A percentile compares a stretch with the other conserved stretches of the same genome.
Conservation (phyloP, 1,139 yeast genomes). For the Magnusiomyces fungicola region DNA sequence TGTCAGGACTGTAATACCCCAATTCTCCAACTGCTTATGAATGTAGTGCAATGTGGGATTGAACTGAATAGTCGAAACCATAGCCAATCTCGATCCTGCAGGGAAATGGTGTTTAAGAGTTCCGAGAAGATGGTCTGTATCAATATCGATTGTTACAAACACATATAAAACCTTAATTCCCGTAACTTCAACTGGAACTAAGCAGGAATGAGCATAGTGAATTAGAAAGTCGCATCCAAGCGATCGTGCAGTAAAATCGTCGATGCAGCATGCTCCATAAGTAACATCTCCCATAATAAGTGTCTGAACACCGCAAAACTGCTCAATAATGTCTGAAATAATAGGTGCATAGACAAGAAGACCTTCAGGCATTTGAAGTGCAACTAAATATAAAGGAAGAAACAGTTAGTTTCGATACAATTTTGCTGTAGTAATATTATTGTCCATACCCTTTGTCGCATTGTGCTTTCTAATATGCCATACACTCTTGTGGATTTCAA, state of each 20-base stretch:
- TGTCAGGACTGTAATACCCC: constrained; percentile 46
- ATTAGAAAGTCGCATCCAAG: constrained; percentile 90
- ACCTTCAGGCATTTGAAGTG: constrained; percentile 98
- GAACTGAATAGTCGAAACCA: constrained; percentile 94
- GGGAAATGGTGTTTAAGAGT: constrained; percentile 68
- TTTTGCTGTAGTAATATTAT: too few relatives aligned
- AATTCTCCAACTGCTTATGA: constrained; percentile 37
- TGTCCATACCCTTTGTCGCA: constrained; percentile 43
- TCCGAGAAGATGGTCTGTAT: constrained; percentile 69
- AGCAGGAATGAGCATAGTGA: constrained; percentile 95
- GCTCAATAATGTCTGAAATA: constrained; percentile 83
- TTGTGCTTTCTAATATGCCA: constrained; percentile 76
- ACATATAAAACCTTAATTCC: constrained; percentile 83
- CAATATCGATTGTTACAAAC: constrained; percentile 90
- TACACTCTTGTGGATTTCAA: constrained; percentile 90
- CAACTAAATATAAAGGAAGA: too few relatives aligned
- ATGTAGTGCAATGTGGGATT: constrained; percentile 88
- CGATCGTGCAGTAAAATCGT: constrained; percentile 89
- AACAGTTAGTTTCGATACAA: too few relatives aligned
- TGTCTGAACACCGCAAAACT: constrained; percentile 80
- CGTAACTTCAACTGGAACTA: constrained; percentile 92
- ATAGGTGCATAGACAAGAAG: constrained; percentile 77
- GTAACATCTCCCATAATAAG: constrained; percentile 98
- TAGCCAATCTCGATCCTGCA: constrained; percentile 56
- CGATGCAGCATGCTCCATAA: constrained; percentile 98